Conservation (phyloP, 148 eudicot species). For the Heliamphora exappendiculata region DNA sequence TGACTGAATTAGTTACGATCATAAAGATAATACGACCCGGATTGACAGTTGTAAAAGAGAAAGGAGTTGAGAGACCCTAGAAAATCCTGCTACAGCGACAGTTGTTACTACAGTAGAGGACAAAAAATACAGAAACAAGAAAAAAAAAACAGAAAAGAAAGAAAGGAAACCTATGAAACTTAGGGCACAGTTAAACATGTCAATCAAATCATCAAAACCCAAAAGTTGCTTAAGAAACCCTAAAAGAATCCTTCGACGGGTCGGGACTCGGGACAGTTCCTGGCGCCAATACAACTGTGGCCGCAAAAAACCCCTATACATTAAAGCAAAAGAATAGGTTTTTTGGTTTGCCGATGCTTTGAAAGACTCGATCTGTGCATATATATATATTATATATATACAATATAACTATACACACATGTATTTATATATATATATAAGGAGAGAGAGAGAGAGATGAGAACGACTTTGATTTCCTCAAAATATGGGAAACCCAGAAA, state of each 20-base stretch:
- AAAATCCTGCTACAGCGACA: background rate
- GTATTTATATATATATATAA: no score
- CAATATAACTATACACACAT: no score
- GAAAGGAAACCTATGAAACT: no score
- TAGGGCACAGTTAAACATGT: no score
- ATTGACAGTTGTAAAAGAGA: slow-evolving; percentile 17
- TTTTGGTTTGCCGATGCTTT: slow-evolving; percentile 16
- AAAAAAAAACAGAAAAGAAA: no score
- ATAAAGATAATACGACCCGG: slow-evolving; percentile 15
- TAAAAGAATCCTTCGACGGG: no score
- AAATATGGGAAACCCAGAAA: slow-evolving; percentile 27
- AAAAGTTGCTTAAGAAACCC: no score
- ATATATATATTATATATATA: no score
- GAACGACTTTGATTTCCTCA: slow-evolving; percentile 18
- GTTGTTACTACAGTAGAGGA: slow-evolving; percentile 24
- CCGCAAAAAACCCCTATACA: slow-evolving; percentile 11
- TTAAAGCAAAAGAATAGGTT: no score
- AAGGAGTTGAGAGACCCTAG: background rate
- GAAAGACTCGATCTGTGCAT: slow-evolving; percentile 12
- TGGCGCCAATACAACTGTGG: slow-evolving; percentile 6
- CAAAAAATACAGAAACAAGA: slow-evolving; percentile 25
- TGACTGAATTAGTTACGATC: slow-evolving; percentile 24
- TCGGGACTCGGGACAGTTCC: no score
- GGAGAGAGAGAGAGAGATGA: no score
- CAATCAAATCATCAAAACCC: no score